Percentiles rank a stretch among this genome's conserved stretches.
Conservation (phyloP, 2,329 filamentous ascomycete genomes). For the Capronia americana region DNA sequence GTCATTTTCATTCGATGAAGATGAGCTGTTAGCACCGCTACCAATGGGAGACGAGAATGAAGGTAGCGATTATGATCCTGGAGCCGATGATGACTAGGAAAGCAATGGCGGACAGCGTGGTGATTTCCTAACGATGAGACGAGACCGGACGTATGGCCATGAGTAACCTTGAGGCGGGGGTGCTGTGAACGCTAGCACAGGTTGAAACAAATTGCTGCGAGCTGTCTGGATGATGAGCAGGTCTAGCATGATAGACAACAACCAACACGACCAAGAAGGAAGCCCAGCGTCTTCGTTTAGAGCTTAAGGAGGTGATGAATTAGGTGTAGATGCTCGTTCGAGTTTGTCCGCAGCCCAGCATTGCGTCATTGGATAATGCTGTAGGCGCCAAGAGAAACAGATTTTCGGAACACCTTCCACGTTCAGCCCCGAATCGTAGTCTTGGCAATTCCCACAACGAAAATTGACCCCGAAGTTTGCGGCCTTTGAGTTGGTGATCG, state of each 20-base stretch:
- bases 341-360: background rate
- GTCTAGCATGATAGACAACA: background rate
- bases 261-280: background rate
- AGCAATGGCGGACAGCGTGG: background rate
- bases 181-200: background rate
- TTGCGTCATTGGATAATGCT: background rate
- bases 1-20: slow-evolving; percentile 26
- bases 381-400: background rate
- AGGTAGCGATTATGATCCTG: slow-evolving; percentile 30
- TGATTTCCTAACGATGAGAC: background rate
- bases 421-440: background rate
- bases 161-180: background rate
- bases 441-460: slow-evolving; percentile 28
- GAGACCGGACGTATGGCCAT: background rate
- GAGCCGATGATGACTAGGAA: slow-evolving; percentile 7
- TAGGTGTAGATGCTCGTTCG: background rate
- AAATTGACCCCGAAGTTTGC: slow-evolving; percentile 25
- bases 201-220: background rate
- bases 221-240: background rate
- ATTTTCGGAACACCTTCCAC: background rate
- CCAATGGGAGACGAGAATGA: slow-evolving; percentile 36
- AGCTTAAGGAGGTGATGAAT: background rate
- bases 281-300: background rate
- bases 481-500: slow-evolving; percentile 22
- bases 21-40: slow-evolving; percentile 26